Percentiles rank a stretch among this genome's conserved stretches.
Evolutionary conservation across 169 alveolate genomes (phyloP).

Genomic region (Fabrea salina): DNA sequence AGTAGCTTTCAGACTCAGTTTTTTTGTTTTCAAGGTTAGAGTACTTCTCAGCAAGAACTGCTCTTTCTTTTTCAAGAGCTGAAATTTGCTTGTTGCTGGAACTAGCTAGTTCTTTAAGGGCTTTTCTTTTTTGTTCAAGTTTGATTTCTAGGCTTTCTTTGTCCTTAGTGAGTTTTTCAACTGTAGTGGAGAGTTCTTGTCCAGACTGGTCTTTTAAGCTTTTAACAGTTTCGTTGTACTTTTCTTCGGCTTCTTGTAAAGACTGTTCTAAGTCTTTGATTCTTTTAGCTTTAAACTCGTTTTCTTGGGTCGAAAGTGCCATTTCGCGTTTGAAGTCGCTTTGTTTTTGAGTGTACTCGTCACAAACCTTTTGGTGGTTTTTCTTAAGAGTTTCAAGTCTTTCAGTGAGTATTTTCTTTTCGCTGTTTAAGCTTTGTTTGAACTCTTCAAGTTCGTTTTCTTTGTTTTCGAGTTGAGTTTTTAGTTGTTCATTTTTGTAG

Average conservation of each 20-base stretch:
- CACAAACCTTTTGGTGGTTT: slow-evolving; percentile 46
- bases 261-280: slow-evolving; percentile 62
- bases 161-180: slow-evolving; percentile 58
- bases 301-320: slow-evolving; percentile 69
- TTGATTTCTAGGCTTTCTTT: slow-evolving; percentile 61
- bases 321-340: slow-evolving; percentile 73
- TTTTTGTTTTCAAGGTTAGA: slow-evolving; percentile 56
- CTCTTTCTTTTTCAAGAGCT: slow-evolving; percentile 41
- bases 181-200: slow-evolving; percentile 50
- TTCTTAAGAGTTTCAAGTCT: slow-evolving; percentile 17
- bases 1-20: slow-evolving; percentile 45
- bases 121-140: slow-evolving; percentile 62
- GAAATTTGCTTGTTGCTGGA: slow-evolving; percentile 33
- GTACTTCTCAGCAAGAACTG: slow-evolving; percentile 56
- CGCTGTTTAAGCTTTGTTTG: slow-evolving; percentile 28
- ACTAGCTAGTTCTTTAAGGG: slow-evolving; percentile 45
- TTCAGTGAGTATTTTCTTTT: slow-evolving; percentile 6
- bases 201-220: slow-evolving; percentile 43
- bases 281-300: slow-evolving; percentile 71
- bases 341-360: slow-evolving; percentile 63
- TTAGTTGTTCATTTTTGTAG: slow-evolving; percentile 66
- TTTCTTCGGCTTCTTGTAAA: slow-evolving; percentile 51
- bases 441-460: slow-evolving; percentile 52
- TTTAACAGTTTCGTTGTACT: slow-evolving; percentile 75
- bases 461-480: slow-evolving; percentile 45